Evolutionary conservation across 306 rosid species (phyloP).

Genomic region (Castanea crenata): DNA sequence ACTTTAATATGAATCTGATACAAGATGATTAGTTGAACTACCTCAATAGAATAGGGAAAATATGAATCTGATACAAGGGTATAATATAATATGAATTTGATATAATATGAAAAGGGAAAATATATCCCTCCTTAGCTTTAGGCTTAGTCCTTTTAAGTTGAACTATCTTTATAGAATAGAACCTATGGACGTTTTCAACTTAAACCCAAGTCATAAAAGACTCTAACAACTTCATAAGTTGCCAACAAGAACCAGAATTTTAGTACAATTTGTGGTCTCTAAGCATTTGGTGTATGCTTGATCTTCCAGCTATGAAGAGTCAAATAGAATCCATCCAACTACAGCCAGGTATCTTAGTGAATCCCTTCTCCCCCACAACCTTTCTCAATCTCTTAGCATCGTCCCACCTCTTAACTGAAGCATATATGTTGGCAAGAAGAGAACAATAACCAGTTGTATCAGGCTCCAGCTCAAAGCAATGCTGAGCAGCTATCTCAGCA

Average conservation of each 20-base stretch:
- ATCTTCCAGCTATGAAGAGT: constrained; percentile 12
- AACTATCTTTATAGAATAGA: background rate
- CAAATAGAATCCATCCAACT: constrained; percentile 48
- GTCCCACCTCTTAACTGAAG: constrained; percentile 51
- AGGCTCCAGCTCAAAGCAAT: constrained; percentile 55
- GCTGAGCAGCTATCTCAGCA: constrained; percentile 58
- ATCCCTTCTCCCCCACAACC: constrained; percentile 32
- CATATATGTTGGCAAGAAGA: constrained; percentile 60
- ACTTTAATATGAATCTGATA: no score
- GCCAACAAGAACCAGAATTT: background rate
- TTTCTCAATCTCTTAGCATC: constrained; percentile 44
- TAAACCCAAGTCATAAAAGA: background rate
- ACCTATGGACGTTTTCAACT: background rate
- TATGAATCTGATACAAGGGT: no score
- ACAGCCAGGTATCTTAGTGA: constrained; percentile 50
- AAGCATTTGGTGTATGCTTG: background rate
- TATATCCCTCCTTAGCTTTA: background rate
- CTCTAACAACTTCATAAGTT: background rate
- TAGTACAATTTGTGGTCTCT: background rate
- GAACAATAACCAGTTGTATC: constrained; percentile 46
- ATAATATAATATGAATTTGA: no score
- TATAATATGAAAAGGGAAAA: no score
- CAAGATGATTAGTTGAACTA: no score
- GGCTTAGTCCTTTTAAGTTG: background rate
- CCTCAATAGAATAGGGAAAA: no score